phyloP scores from a whole-genome alignment of 441 rosid genomes.

The Corymbia calophylla region DNA sequence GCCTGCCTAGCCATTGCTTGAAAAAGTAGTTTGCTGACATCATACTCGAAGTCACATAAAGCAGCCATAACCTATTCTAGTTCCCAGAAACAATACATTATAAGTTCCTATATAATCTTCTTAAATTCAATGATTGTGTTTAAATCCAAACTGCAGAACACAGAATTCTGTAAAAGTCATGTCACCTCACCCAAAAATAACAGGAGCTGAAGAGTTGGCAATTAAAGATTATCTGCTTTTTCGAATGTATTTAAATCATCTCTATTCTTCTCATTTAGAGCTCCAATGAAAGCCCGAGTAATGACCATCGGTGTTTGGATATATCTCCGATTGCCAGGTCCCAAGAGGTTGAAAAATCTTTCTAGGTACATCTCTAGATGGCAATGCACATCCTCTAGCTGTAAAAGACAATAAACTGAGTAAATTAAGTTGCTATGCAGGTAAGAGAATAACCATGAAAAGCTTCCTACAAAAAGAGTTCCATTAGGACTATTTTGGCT shows the following conservation, averaged over 20 bases:
- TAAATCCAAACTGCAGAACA: not conserved
- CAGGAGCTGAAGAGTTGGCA: slow-evolving; percentile 54
- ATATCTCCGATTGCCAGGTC: slow-evolving; percentile 90
- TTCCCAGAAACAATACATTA: not conserved
- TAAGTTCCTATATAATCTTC: not conserved
- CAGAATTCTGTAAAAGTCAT: not conserved
- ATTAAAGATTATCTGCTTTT: slow-evolving; percentile 23
- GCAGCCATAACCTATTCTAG: not conserved
- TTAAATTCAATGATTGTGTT: not conserved
- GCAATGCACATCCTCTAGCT: slow-evolving; percentile 73
- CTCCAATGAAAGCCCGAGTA: slow-evolving; percentile 54
- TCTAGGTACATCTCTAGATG: slow-evolving; percentile 64
- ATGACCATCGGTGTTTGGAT: slow-evolving; percentile 83
- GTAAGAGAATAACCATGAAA: not conserved
- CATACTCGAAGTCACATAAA: not conserved
- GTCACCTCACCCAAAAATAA: slow-evolving; percentile 49
- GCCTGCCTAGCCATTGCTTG: not conserved
- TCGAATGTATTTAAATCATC: slow-evolving; percentile 10
- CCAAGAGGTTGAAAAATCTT: slow-evolving; percentile 64
- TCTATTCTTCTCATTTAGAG: slow-evolving; percentile 32
- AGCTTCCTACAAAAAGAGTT: not conserved
- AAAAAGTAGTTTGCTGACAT: not conserved
- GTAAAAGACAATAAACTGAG: slow-evolving; percentile 14
- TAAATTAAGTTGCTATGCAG: not conserved
- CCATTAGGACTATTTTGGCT: not conserved